Percentiles rank a stretch among this genome's conserved stretches.
These are phyloP conservation scores for Toxicodendron radicans DNA, from an alignment of 345 rosid species.

Conservation along the genomic window DNA sequence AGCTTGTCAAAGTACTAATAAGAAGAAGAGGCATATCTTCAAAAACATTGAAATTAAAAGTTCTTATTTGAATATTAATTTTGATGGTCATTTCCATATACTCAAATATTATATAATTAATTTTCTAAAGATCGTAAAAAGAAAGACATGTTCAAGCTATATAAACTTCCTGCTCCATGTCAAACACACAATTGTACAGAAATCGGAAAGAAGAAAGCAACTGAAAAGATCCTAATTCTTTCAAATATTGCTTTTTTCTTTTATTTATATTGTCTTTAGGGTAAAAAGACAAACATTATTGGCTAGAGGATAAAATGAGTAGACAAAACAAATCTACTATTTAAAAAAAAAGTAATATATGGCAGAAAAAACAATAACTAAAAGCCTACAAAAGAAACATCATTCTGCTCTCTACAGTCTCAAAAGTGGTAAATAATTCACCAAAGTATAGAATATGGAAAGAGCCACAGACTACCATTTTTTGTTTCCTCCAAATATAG, in stretches of 20 bases:
- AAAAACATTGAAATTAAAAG: background rate
- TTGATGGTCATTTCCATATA: background rate
- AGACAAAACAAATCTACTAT: background rate
- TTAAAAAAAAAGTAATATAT: background rate
- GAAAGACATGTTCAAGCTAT: slow-evolving; percentile 5
- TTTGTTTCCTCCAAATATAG: background rate
- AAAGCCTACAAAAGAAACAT: background rate
- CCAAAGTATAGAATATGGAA: background rate
- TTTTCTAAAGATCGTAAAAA: background rate
- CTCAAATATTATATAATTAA: background rate
- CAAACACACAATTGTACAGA: background rate
- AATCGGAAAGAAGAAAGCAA: background rate
- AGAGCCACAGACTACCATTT: background rate
- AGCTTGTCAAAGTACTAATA: background rate
- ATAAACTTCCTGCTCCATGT: background rate
- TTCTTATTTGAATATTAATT: background rate
- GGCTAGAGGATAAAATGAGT: background rate
- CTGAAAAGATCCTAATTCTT: slow-evolving; percentile 1
- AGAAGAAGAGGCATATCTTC: background rate
- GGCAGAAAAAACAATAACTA: background rate
- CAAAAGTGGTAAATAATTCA: background rate
- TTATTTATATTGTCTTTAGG: background rate
- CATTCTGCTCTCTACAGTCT: background rate
- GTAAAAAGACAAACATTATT: background rate
- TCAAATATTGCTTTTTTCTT: background rate